Percentiles rank a stretch among this genome's conserved stretches.
These are phyloP conservation scores for Coemansia reversa DNA, from an alignment of 192 early-diverging fungal species.

Conservation along the genomic window DNA sequence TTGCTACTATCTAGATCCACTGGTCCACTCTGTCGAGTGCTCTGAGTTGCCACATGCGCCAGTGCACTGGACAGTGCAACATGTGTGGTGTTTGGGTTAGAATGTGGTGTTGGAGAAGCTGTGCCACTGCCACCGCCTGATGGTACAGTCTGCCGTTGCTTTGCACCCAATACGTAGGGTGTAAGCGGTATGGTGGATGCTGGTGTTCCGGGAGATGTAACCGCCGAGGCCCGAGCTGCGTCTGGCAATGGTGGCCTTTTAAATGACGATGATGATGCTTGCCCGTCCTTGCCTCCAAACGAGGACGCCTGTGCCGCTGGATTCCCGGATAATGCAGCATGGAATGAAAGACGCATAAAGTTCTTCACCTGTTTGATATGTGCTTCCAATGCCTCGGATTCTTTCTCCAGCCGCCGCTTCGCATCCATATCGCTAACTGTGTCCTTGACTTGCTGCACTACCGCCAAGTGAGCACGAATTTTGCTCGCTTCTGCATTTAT, in stretches of 20 bases:
- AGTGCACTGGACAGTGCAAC: conserved; percentile 44
- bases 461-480: conserved; percentile 37
- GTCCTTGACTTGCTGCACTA: conserved; percentile 35
- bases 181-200: conserved; percentile 27
- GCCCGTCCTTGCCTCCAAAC: conserved; percentile 23
- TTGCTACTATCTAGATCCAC: conserved; percentile 41
- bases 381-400: conserved; percentile 23
- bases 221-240: not conserved
- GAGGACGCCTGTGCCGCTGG: conserved; percentile 28
- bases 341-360: conserved; percentile 50
- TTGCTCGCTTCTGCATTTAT: conserved; percentile 43
- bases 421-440: conserved; percentile 30
- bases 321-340: conserved; percentile 36
- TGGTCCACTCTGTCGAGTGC: conserved; percentile 41
- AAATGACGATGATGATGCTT: not conserved
- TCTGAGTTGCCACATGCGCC: conserved; percentile 51
- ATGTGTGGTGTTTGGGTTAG: conserved; percentile 32
- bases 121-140: conserved; percentile 10
- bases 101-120: conserved; percentile 8
- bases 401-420: conserved; percentile 24
- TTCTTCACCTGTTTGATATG: conserved; percentile 39
- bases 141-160: conserved; percentile 4
- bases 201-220: conserved; percentile 14
- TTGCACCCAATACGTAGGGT: conserved; percentile 25
- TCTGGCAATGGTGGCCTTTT: not conserved